These are phyloP conservation scores for Ceratobasidium sp. DNA, from an alignment of 1,284 basidiomycete genomes.

Conservation along the genomic window DNA sequence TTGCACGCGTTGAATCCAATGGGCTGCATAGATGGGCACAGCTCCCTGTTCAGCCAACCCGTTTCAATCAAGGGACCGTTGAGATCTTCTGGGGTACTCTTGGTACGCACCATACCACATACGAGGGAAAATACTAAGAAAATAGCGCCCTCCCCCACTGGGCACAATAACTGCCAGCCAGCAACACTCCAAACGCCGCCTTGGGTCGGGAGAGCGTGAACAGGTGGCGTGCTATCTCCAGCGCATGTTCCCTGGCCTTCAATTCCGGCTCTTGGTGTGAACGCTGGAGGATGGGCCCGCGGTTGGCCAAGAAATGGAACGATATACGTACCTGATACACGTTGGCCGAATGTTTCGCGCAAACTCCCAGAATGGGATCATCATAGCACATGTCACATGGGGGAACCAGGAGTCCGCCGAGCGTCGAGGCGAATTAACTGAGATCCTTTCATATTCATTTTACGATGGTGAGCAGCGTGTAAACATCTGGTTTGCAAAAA, in stretches of 20 bases:
- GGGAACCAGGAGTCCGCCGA: background rate
- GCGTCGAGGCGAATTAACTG: constrained; percentile 2
- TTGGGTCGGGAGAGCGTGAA: background rate
- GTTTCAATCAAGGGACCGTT: background rate
- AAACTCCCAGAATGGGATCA: constrained; percentile 17
- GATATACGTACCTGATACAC: background rate
- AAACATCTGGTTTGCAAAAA: background rate
- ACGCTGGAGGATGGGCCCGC: background rate
- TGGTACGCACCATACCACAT: background rate
- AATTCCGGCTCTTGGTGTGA: constrained; percentile 1
- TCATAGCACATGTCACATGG: background rate
- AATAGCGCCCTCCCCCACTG: background rate
- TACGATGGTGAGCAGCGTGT: no score
- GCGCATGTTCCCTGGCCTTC: background rate
- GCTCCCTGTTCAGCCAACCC: background rate
- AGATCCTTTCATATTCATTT: constrained; percentile 1
- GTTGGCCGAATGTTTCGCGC: constrained; percentile 9
- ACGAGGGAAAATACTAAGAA: background rate
- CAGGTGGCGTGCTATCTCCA: background rate
- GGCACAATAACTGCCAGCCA: background rate
- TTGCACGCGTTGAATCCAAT: background rate
- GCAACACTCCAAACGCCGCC: background rate
- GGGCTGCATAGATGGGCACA: constrained; percentile 2
- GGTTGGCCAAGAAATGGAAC: background rate
- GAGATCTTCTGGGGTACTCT: background rate